Evolutionary conservation across 2,329 filamentous ascomycete species (phyloP), one percentile per base, ranked within the genome.

Genomic region (Zasmidium angulare): DNA sequence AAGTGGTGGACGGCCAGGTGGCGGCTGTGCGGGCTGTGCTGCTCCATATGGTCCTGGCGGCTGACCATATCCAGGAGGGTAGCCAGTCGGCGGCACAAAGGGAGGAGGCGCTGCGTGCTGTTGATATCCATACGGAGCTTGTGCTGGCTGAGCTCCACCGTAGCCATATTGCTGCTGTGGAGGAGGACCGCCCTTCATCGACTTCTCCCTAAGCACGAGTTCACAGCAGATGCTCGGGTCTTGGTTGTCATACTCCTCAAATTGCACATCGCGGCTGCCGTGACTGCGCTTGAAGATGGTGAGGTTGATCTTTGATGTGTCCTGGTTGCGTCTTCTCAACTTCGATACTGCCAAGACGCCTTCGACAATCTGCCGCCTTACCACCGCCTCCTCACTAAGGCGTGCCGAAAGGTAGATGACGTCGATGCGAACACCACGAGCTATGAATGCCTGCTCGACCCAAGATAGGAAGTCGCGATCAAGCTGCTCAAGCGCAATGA

Each of bases 291-390:
- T 89, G 70, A 97, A 97, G 4, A 96, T 85, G 68, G 93, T 90
- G 2, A 97, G 78, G 0, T 89, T 85, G 53, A 98, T 89, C 71
- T 88, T 92, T 64, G 87, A 86, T 1, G 83, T 83, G 31, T 82
- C 80, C 69, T 96, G 89, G 21, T 90, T 85, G 49, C 82, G 47
- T 53, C 86, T 80, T 61, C 89, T 87, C 14, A 98, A 82, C 68
- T 91, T 88, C 3, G 91, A 86, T 14, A 97, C 89, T 9, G 89
- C 93, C 23, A 90, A 84, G 1, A 97, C 93, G 19, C 95, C 93
- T 74, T 98, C 93, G 11, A 93, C 79, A 40, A 96, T 90, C 72
- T 96, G 91, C 54, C 90, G 84, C 66, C 91, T 87, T 54, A 97
- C 85, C n/a, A 96, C 87, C 3, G 88, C 85, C 36, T 89, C 85